Base-by-base conservation (phyloP, 2,329 filamentous ascomycete genomes). In the Pochonia chlamydosporia region DNA sequence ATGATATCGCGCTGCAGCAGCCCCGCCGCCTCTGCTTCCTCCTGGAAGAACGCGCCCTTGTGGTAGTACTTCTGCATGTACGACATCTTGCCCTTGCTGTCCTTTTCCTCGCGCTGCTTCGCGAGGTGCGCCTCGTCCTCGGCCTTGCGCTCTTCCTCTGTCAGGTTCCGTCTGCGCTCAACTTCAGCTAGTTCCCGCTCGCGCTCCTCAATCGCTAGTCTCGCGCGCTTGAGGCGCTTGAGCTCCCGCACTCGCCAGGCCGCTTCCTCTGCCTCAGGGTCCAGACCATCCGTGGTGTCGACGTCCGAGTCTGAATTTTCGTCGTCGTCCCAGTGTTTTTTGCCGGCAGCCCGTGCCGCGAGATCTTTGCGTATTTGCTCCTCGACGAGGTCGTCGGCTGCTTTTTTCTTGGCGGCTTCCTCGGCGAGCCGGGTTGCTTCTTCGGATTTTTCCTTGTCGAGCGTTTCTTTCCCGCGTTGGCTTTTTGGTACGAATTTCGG, bases 1-100 rank as follows among this genome's bases (percentile, higher is more conserved):
- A 95, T 95, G 54, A 96, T 76, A 61, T 96, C 88, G 40, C 93
- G 77, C 61, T 84, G 79, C 53, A 87, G 83, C 40, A 96, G 72
- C 1, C 89, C 88, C 52, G 87, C 82, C 14, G 81, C 82, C 56
- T 84, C 81, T 44, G 84, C 77, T 57, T 95, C 87, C 44, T 91
- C 89, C 55, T 86, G 87, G 73, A 89, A 97, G 72, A 97, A 99
- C 14, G 93, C 93, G 42, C 93, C 93, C 70, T 91, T 92, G 75
- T 99, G 93, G 67, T 89, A 91, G 71, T 97, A 99, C 63, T 91
- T 90, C 62, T 96, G 91, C 87, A 97, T 89, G 65, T 83, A 96
- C 2, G 79, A 79, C 76, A 93, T 89, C 68, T 92, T 86, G 45
- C 89, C 89, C 51, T 85, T 84, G 43, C 74, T 67, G 51, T 87